phyloP scores from a whole-genome alignment of 1,139 yeast genomes.

The Ogataea hybrid region DNA sequence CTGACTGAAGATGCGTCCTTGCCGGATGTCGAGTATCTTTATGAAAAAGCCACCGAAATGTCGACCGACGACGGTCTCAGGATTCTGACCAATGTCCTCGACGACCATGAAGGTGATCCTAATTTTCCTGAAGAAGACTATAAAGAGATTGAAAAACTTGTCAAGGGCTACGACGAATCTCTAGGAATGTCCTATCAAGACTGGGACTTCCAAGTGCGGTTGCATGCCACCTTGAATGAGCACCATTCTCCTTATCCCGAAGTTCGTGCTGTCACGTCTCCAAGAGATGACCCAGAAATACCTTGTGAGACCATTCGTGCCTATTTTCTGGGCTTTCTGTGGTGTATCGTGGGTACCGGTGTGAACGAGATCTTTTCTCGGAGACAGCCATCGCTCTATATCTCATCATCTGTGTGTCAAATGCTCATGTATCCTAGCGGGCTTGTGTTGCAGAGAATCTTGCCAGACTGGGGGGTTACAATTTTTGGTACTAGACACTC shows the following conservation, averaged over 20 bases:
- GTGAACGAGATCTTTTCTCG: slow-evolving; percentile 58
- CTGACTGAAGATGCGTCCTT: neutral
- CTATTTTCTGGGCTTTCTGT: slow-evolving; percentile 52
- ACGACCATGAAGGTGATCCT: slow-evolving; percentile 45
- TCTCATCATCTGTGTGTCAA: slow-evolving; percentile 51
- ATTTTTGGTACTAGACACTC: slow-evolving; percentile 37
- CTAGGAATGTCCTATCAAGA: slow-evolving; percentile 17
- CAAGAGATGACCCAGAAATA: slow-evolving; percentile 47
- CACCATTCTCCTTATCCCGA: slow-evolving; percentile 65
- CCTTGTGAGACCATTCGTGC: slow-evolving; percentile 51
- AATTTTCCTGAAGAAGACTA: slow-evolving; percentile 45
- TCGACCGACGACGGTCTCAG: slow-evolving; percentile 40
- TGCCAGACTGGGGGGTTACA: slow-evolving; percentile 51
- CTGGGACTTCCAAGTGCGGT: slow-evolving; percentile 35
- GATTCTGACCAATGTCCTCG: slow-evolving; percentile 40
- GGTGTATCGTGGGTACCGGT: slow-evolving; percentile 55
- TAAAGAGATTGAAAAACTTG: slow-evolving; percentile 29
- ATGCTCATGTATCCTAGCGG: slow-evolving; percentile 61
- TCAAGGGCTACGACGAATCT: slow-evolving; percentile 18
- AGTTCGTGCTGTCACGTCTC: slow-evolving; percentile 56
- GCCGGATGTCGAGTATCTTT: slow-evolving; percentile 7
- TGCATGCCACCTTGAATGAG: slow-evolving; percentile 46
- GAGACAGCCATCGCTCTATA: slow-evolving; percentile 45
- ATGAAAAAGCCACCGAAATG: slow-evolving; percentile 38
- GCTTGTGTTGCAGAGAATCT: slow-evolving; percentile 33